Base-by-base conservation (phyloP, 2,329 filamentous ascomycete species). In the Sarocladium oryzae region DNA sequence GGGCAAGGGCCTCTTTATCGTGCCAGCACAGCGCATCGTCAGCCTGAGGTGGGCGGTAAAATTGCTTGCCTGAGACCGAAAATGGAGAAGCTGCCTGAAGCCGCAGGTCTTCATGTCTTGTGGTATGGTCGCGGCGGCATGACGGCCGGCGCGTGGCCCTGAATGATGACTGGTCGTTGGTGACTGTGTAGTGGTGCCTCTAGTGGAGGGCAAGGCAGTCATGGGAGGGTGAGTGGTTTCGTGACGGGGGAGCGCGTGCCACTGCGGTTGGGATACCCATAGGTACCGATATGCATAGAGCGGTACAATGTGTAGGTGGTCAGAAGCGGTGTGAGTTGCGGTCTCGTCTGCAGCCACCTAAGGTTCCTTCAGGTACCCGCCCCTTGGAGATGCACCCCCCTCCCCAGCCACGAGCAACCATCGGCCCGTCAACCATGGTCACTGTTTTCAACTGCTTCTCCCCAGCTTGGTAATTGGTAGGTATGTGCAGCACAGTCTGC, bases 191-290 rank as follows among this genome's bases (percentile, higher is more conserved):
- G 43, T 32, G 20, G 20, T 24, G 40, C 33, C 13, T 45, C 21
- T 30, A 45, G 40, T 45, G 40, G 43, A 48, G 43, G 43, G 43
- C 28, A 26, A 48, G 43, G 43, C 26, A 48, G 43, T 33, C 43
- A 48, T 48, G 43, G 26, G 43, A 21, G 28, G 26, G 16, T 20
- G 26, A 48, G 43, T 48, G 43, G 43, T 26, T 33, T 26, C 16
- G 24, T 48, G 26, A 48, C 26, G n/a, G 43, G 26, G 21, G 26
- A 48, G 16, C 43, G 43, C 26, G n/a, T 48, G 43, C 28, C 32
- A 26, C 43, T 21, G 43, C 30, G n/a, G n/a, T 32, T 8, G 15
- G 40, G 43, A 48, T 33, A 48, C 21, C 43, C 43, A 48, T 33
- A 26, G 18, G 43, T 48, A 48, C 43, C 6, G 21, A 21, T 9